Evolutionary conservation across 2,329 filamentous ascomycete species (phyloP).

Genomic region (Diaporthe citriasiana): DNA sequence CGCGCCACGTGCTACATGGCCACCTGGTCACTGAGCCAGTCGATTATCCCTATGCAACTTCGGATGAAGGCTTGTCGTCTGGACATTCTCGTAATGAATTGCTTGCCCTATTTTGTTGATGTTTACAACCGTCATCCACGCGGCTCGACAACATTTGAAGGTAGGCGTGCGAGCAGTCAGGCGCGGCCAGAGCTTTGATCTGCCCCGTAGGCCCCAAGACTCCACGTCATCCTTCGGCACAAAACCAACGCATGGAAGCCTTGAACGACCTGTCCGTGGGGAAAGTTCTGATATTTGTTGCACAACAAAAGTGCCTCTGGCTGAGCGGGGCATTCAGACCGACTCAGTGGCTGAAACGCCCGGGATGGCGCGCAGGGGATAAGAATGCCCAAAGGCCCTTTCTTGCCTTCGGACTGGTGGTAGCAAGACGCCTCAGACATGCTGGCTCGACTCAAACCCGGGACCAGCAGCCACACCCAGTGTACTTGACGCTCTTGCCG

Average conservation of each 20-base stretch:
- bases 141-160: neutral
- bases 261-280: neutral
- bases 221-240: neutral
- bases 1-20: slow-evolving; percentile 38
- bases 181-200: neutral
- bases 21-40: slow-evolving; percentile 18
- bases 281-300: neutral
- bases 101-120: neutral
- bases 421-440: neutral
- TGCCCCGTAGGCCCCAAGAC: neutral
- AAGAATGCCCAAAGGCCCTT: neutral
- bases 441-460: neutral
- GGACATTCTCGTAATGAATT: neutral
- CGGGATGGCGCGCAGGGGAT: neutral
- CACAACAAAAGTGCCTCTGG: neutral
- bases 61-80: neutral
- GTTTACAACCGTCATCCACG: neutral
- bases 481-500: neutral
- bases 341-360: slow-evolving; percentile 2
- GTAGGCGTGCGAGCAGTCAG: too few species aligned
- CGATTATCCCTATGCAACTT: neutral
- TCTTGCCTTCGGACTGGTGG: neutral
- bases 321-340: neutral
- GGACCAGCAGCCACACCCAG: neutral
- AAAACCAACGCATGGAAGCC: neutral